Base-by-base conservation (phyloP, 2,329 filamentous ascomycete genomes). In the Fusarium torulosum region DNA sequence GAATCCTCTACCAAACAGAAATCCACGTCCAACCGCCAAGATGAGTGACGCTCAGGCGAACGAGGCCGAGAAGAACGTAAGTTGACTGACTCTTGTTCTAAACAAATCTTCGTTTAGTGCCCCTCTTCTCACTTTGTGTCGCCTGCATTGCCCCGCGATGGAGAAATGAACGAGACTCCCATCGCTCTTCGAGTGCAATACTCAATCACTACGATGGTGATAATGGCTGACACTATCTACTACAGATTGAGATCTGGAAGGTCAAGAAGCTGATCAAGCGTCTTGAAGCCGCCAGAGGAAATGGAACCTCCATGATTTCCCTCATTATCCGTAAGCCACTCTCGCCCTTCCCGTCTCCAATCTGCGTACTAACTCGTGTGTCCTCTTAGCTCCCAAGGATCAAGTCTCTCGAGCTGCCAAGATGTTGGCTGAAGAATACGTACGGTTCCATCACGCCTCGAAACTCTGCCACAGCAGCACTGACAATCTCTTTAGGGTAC, bases 391-490 rank as follows among this genome's bases (percentile, higher is more conserved):
- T 63, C 96, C 96, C 74, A 99, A 99, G 89, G 94, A 97, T 81
- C 96, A 99, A 84, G 88, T 99, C 69, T 98, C 96, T 44, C 91
- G 94, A 77, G 91, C 93, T 55, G 93, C 96, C 63, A 98, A 98
- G 88, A 99, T 99, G 96, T 91, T 99, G 90, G 96, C 96, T 85
- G 96, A 99, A 97, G 94, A 97, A 92, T 97, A 96, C 79, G 93
- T 96, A 87, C 72, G 91, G 40, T 47, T 38, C 51, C 38, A 35
- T 20, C 38, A 35, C 19, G 14, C 25, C n/a, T 11, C 4, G 7
- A 53, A 52, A 21, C 7, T 37, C 45, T 45, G 20, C 15, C 21
- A 31, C 40, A 31, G 21, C 33, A 45, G 54, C 57, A 40, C 68
- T 76, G 45, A 77, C 70, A 33, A n/a, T 27, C 35, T 63, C 41